Percentiles rank a stretch among this genome's conserved stretches.
Evolutionary conservation across 257 asterid genomes (phyloP).

Genomic region (Echium plantagineum): DNA sequence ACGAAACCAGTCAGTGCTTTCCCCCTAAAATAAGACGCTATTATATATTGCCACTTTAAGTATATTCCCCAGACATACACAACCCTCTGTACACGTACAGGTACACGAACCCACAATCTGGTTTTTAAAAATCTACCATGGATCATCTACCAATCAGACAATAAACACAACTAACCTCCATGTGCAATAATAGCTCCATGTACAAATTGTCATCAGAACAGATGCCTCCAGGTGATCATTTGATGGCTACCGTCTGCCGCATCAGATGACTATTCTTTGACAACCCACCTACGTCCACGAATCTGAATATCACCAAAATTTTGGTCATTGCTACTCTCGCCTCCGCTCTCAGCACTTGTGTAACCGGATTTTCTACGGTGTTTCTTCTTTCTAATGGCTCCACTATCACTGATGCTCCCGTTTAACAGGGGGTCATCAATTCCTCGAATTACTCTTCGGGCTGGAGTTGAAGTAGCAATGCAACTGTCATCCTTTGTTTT

Average conservation of each 20-base stretch:
- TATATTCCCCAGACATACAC: not conserved
- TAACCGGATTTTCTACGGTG: conserved; percentile 63
- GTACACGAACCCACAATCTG: not conserved
- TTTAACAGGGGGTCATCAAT: conserved; percentile 89
- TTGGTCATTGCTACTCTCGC: conserved; percentile 63
- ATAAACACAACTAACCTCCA: not conserved
- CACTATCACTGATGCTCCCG: conserved; percentile 79
- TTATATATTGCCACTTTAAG: not conserved
- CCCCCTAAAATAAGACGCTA: not conserved
- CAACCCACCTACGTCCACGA: conserved; percentile 78
- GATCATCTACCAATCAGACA: not conserved
- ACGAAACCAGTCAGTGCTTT: no score
- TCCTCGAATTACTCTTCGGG: conserved; percentile 59
- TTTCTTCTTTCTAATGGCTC: conserved; percentile 54
- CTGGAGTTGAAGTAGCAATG: conserved; percentile 37
- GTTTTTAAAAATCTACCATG: not conserved
- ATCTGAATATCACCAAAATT: conserved; percentile 49
- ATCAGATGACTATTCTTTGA: conserved; percentile 39
- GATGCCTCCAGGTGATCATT: not conserved
- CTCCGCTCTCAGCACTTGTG: conserved; percentile 86
- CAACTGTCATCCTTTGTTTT: conserved; percentile 69
- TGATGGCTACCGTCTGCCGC: not conserved
- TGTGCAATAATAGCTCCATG: not conserved
- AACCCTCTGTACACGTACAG: not conserved
- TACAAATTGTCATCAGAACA: not conserved